Percentiles rank a stretch among this genome's conserved stretches.
These are phyloP conservation scores for Termitomyces eurrhizus DNA, from an alignment of 768 basidiomycete genomes.

Conservation along the genomic window DNA sequence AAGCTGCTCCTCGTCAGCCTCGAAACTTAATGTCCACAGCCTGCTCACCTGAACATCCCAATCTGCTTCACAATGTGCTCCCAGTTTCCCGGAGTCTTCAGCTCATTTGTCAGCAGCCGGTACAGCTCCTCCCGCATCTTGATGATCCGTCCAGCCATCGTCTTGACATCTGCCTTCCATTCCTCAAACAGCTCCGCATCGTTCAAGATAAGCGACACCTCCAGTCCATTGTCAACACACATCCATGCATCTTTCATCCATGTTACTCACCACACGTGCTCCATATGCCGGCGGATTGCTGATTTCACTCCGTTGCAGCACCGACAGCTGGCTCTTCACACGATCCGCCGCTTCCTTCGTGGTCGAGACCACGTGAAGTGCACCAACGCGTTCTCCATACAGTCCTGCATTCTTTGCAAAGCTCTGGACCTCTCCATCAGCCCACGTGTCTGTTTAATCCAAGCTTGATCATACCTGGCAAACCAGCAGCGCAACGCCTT, in stretches of 20 bases:
- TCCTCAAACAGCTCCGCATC: conserved; percentile 69
- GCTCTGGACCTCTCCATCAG: conserved; percentile 45
- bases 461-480: conserved; percentile 64
- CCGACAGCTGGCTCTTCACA: conserved; percentile 86
- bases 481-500: conserved; percentile 71
- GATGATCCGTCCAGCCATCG: conserved; percentile 93
- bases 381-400: conserved; percentile 93
- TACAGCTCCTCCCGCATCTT: conserved; percentile 82
- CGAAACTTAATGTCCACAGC: no score
- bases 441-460: neutral
- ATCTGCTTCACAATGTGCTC: conserved; percentile 95
- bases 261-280: conserved; percentile 64
- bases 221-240: conserved; percentile 7
- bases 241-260: neutral
- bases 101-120: conserved; percentile 66
- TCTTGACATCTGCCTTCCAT: conserved; percentile 88
- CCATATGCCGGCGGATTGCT: conserved; percentile 93
- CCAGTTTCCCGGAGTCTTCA: conserved; percentile 92
- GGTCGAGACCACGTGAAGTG: conserved; percentile 78
- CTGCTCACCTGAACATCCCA: conserved; percentile 88
- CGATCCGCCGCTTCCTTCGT: conserved; percentile 62
- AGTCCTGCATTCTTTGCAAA: conserved; percentile 97
- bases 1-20: conserved; percentile 45
- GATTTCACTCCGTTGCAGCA: conserved; percentile 91
- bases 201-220: conserved; percentile 84